Conservation (phyloP, 495 filamentous ascomycete species). For the Glonium stellatum region DNA sequence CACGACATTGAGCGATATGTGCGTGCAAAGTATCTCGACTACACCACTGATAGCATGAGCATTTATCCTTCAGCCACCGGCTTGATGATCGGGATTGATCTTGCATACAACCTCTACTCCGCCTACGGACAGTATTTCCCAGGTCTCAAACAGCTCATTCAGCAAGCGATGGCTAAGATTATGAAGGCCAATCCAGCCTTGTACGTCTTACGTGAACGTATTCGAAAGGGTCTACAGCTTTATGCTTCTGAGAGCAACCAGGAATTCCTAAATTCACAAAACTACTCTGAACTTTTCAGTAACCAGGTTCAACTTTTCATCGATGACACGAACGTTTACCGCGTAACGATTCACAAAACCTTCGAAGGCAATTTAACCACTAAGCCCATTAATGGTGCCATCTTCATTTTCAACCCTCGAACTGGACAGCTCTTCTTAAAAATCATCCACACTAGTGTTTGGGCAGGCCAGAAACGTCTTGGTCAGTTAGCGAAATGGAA, state of each 20-base stretch:
- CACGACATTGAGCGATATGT: constrained; percentile 98
- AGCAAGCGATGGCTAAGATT: constrained; percentile 98
- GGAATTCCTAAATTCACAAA: constrained; percentile 98
- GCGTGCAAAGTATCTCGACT: constrained; percentile 96
- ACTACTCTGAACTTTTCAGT: constrained; percentile 98
- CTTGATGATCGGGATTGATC: constrained; percentile 96
- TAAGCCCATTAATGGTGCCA: constrained; percentile 98
- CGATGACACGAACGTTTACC: constrained; percentile 98
- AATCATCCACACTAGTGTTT: constrained; percentile 99
- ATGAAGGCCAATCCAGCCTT: constrained; percentile 99
- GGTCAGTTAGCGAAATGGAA: constrained; percentile 99
- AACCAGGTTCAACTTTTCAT: constrained; percentile 99
- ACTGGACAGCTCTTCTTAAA: constrained; percentile 98
- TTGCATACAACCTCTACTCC: constrained; percentile 97
- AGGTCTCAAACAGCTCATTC: constrained; percentile 89
- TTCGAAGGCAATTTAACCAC: constrained; percentile 99
- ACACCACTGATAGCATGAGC: constrained; percentile 98
- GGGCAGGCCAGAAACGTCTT: constrained; percentile 98
- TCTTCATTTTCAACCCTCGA: constrained; percentile 99
- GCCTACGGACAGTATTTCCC: constrained; percentile 99
- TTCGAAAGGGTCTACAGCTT: constrained; percentile 94
- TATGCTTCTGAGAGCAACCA: constrained; percentile 99
- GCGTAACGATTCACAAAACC: constrained; percentile 99
- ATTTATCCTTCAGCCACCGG: constrained; percentile 98
- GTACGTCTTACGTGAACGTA: constrained; percentile 95